phyloP scores from a whole-genome alignment of 2,329 filamentous ascomycete genomes.

The Dothideomycetes sp. region DNA sequence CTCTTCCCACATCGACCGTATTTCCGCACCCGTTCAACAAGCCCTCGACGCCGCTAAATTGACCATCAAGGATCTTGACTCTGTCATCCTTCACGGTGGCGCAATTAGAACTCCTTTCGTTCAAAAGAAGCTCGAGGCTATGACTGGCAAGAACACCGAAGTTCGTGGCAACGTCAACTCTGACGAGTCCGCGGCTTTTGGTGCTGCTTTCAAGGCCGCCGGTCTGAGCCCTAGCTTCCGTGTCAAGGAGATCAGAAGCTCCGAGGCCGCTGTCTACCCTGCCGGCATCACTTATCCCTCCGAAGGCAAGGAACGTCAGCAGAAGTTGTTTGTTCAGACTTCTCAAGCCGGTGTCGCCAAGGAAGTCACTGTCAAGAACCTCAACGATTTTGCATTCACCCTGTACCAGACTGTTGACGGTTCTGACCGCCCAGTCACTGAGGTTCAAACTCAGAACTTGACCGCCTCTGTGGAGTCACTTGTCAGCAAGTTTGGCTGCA shows the following conservation, averaged over 20 bases:
- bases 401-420: conserved; percentile 65
- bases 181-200: conserved; percentile 92
- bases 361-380: conserved; percentile 73
- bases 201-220: conserved; percentile 88
- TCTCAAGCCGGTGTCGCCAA: conserved; percentile 72
- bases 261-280: conserved; percentile 66
- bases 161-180: conserved; percentile 91
- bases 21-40: conserved; percentile 59
- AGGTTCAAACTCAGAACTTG: conserved; percentile 71
- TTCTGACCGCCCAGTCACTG: conserved; percentile 52
- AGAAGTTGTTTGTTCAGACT: conserved; percentile 72
- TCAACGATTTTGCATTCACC: conserved; percentile 68
- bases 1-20: conserved; percentile 56
- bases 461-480: conserved; percentile 73
- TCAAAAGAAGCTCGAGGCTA: conserved; percentile 73
- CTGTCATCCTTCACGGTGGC: conserved; percentile 87
- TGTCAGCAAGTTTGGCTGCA: conserved; percentile 69
- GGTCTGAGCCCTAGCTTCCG: conserved; percentile 90
- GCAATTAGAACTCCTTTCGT: conserved; percentile 87
- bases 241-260: conserved; percentile 87
- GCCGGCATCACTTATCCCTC: conserved; percentile 64
- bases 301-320: conserved; percentile 58
- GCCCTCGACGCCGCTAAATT: conserved; percentile 68
- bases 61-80: conserved; percentile 67
- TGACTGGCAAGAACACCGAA: conserved; percentile 64